A percentile compares a stretch with the other conserved stretches of the same genome.
These are phyloP conservation scores for Daldinia childiae DNA, from an alignment of 495 filamentous ascomycete species.

Conservation along the genomic window DNA sequence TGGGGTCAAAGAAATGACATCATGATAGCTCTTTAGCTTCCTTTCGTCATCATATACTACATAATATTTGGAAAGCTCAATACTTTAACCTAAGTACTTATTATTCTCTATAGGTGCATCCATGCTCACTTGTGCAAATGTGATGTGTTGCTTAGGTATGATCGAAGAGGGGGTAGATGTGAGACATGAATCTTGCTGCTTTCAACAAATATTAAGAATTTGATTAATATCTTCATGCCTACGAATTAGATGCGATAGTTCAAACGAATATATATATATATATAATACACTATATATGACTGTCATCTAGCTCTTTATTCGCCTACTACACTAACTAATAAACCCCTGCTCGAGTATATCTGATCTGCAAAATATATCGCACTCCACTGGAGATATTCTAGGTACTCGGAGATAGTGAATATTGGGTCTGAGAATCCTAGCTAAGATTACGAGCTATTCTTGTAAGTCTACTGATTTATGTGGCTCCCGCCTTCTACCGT, in stretches of 20 bases:
- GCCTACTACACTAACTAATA: not conserved
- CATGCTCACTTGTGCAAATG: conserved; percentile 27
- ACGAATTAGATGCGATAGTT: conserved; percentile 4
- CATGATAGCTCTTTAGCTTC: conserved; percentile 29
- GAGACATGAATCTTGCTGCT: conserved; percentile 7
- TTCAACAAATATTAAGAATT: not conserved
- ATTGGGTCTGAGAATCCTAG: not conserved
- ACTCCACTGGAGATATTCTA: conserved; percentile 14
- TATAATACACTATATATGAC: too few relatives aligned
- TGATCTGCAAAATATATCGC: conserved; percentile 19
- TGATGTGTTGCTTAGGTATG: conserved; percentile 24
- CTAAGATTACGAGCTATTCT: not conserved
- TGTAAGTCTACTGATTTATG: conserved; percentile 7
- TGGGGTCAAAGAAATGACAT: conserved; percentile 31
- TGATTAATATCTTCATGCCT: not conserved
- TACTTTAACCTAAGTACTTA: not conserved
- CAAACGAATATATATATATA: conserved; percentile 4
- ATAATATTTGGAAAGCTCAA: conserved; percentile 1
- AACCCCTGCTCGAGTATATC: conserved; percentile 23
- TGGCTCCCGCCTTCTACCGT: not conserved
- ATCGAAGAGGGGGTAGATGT: conserved; percentile 1
- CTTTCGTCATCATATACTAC: conserved; percentile 27
- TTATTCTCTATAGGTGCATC: conserved; percentile 5
- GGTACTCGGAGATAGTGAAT: conserved; percentile 4
- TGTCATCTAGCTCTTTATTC: conserved; percentile 10